Evolutionary conservation across 2,329 filamentous ascomycete species (phyloP), one percentile per base, ranked within the genome.

Genomic region (Phialophora expanda): DNA sequence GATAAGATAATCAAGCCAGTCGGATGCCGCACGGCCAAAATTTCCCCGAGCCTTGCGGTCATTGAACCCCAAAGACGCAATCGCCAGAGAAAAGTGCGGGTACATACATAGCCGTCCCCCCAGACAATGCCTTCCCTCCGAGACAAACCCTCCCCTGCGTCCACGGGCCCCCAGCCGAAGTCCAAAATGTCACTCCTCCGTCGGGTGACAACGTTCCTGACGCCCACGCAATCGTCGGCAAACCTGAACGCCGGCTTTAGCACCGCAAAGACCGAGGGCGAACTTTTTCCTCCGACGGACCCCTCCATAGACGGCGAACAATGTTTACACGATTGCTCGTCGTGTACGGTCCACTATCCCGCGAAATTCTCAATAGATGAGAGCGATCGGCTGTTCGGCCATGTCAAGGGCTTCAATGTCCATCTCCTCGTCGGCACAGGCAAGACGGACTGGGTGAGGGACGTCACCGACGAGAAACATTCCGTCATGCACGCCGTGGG

Each of bases 391-490:
- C 80, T 99, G 56, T 98, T 96, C 75, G 95, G 94, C 0, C 84
- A 90, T 66, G 86, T 97, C 69, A 91, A 92, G 74, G 92, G 88
- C 41, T 98, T 92, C 90, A 89, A 87, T 74, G 95, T 93, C 22
- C 95, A 99, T 79, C 76, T 97, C 68, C 82, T 99, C 34, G 92
- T 98, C 17, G 95, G 92, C 26, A 99, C 95, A n/a, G 92, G 93
- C 67, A 97, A 97, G 85, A 86, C 89, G 28, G 95, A 99, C 79
- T 99, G 95, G 95, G 90, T 94, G 75, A 82, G 91, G 66, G 90
- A 96, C 80, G 91, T 97, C 54, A 87, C 86, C 64, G 91, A 98
- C 75, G 95, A 98, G 82, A 89, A 91, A 78, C 90, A 90, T 5
- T 92, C 89, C 75, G 85, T 94, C 34, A 94, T 94, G 91, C 83